Conservation (phyloP, 1,284 basidiomycete species). For the Amylostereum chailletii region DNA sequence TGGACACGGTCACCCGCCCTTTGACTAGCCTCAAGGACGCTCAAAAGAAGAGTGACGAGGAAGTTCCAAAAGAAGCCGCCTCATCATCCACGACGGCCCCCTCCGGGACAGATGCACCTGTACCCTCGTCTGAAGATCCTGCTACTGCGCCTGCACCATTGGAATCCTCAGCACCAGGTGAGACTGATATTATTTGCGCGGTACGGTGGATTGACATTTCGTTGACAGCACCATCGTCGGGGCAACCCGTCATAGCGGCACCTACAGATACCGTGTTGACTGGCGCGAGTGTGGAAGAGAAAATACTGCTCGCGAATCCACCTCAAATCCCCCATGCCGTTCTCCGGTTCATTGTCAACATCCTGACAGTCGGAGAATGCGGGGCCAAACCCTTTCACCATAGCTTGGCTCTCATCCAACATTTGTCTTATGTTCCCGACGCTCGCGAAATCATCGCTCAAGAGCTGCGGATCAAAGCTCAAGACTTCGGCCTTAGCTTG, state of each 20-base stretch:
- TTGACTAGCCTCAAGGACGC: conserved; percentile 53
- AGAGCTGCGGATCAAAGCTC: conserved; percentile 78
- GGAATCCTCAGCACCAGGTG: conserved; percentile 5
- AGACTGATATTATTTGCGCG: conserved; percentile 1
- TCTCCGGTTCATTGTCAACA: conserved; percentile 86
- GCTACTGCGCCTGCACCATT: conserved; percentile 3
- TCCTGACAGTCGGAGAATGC: conserved; percentile 89
- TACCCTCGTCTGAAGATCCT: not conserved
- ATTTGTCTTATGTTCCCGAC: conserved; percentile 80
- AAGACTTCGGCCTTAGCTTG: conserved; percentile 75
- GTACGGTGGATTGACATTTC: no score
- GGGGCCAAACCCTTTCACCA: conserved; percentile 92
- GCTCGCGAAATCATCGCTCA: conserved; percentile 81
- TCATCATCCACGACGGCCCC: conserved; percentile 7
- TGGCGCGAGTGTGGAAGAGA: conserved; percentile 39
- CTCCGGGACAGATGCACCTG: conserved; percentile 8
- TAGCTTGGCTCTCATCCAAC: conserved; percentile 82
- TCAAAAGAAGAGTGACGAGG: conserved; percentile 25
- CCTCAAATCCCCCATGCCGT: conserved; percentile 79
- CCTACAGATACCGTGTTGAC: no score
- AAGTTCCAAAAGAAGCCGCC: not conserved
- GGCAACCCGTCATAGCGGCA: no score
- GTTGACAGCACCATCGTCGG: no score
- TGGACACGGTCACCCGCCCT: conserved; percentile 82
- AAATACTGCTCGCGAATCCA: conserved; percentile 56